Base-by-base conservation (phyloP, 371 early-diverging fungal genomes). In the Mucor ambiguus region DNA sequence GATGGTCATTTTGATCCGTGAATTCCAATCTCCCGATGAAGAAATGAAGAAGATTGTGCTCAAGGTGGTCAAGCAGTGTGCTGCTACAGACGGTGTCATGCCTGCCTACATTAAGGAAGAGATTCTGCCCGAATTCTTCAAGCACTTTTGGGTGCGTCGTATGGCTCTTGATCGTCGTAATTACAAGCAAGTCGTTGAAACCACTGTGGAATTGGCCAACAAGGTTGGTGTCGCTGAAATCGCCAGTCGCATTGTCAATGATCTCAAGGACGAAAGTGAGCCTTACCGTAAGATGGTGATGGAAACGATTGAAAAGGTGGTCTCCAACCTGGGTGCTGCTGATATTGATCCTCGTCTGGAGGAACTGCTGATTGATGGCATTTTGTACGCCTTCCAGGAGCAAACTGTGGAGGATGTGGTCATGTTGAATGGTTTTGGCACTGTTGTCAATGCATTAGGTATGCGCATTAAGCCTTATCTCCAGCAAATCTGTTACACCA, bases 21-120 rank as follows among this genome's bases (percentile, higher is more conserved):
- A 99, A 73, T 98, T 99, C 85, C 93, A 94, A 76, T 92, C 96
- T 9, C 96, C 97, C 22, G 98, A 99, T 72, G 98, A 96, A 73
- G 96, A 97, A 69, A 97, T 98, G 97, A 95, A 95, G 70, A 95
- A 94, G 85, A 95, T 97, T 82, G 97, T 99, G 16, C 85, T 99
- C 33, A 94, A 95, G 77, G 98, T 98, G 1, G 92, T 98, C 66
- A 95, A 95, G 77, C 98, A 98, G 77, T 97, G 97, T 77, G 92
- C 95, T 14, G 92, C 92, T 4, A 96, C 97, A 0, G 95, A 96
- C 18, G 98, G 98, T 62, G 95, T 98, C 7, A 87, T 89, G 52
- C 89, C 93, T 3, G 81, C 79, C 28, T 96, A 94, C 74, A 92
- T 98, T 68, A 88, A 89, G 69, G 87, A 87, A 61, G 94, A 95